A percentile compares a stretch with the other conserved stretches of the same genome.
phyloP scores from a whole-genome alignment of 2,329 filamentous ascomycete genomes.

The Fusarium caatingaense region DNA sequence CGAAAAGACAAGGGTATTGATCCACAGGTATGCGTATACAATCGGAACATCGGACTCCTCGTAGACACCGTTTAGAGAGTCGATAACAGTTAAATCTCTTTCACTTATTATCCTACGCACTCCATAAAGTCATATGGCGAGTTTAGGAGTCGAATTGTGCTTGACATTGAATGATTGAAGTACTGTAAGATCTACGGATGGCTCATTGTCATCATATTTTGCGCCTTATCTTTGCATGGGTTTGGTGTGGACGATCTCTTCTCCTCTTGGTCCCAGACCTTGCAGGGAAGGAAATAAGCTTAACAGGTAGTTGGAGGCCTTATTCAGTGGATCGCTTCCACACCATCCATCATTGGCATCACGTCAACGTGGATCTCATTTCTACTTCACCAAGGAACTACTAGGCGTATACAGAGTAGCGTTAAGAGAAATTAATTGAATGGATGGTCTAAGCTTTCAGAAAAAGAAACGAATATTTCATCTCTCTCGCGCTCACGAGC shows the following conservation, averaged over 20 bases:
- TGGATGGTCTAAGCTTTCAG: neutral
- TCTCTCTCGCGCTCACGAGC: neutral
- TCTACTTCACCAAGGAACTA: neutral
- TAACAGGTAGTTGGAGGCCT: neutral
- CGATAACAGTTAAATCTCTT: too few species aligned
- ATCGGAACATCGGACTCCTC: neutral
- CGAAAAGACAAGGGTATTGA: conserved; percentile 19
- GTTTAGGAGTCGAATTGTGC: neutral
- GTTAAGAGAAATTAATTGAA: neutral
- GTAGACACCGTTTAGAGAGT: neutral
- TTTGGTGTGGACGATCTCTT: neutral
- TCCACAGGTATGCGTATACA: neutral
- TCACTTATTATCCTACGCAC: too few species aligned
- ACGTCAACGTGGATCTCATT: neutral
- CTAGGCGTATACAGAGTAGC: too few species aligned
- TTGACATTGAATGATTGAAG: neutral
- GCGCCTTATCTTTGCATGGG: neutral
- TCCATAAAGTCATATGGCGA: neutral
- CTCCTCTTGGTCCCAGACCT: neutral
- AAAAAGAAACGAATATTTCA: rapidly evolving
- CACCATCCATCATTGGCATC: neutral
- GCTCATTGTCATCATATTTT: neutral
- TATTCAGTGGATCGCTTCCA: neutral
- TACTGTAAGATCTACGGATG: neutral
- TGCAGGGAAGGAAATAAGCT: neutral